Evolutionary conservation across 306 rosid species (phyloP).

Genomic region (Inga laurina): DNA sequence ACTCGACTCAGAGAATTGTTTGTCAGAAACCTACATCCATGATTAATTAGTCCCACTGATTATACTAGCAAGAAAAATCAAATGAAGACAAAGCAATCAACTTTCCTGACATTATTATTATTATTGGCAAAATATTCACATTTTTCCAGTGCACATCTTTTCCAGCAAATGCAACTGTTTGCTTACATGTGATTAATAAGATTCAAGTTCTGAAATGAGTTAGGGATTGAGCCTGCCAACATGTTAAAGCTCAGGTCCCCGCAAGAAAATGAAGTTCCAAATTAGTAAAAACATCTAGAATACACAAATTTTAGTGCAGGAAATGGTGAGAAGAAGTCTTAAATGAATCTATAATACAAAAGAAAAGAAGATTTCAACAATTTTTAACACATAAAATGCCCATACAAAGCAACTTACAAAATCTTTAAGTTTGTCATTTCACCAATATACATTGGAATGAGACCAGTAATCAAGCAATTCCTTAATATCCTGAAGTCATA

Average conservation of each 20-base stretch:
- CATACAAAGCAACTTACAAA: slow-evolving; percentile 49
- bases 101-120: not conserved
- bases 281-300: too few relatives aligned
- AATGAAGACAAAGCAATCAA: not conserved
- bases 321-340: not conserved
- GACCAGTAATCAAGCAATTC: slow-evolving; percentile 59
- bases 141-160: not conserved
- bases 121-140: not conserved
- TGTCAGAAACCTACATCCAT: slow-evolving; percentile 69
- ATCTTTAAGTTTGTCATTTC: not conserved
- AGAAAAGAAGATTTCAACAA: not conserved
- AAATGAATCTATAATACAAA: too few relatives aligned
- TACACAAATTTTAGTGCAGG: not conserved
- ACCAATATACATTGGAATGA: slow-evolving; percentile 44
- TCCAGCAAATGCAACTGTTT: not conserved
- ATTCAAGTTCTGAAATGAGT: slow-evolving; percentile 18
- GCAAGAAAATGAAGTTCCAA: slow-evolving; percentile 1
- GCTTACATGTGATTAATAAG: slow-evolving; percentile 55
- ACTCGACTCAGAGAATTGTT: slow-evolving; percentile 69
- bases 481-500: slow-evolving; percentile 58
- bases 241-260: slow-evolving; percentile 85
- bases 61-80: not conserved
- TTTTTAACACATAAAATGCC: slow-evolving; percentile 4
- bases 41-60: not conserved
- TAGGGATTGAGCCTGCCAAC: slow-evolving; percentile 67